Evolutionary conservation across 768 basidiomycete genomes (phyloP).

Genomic region (Tylopilus plumbeoviolaceoides): DNA sequence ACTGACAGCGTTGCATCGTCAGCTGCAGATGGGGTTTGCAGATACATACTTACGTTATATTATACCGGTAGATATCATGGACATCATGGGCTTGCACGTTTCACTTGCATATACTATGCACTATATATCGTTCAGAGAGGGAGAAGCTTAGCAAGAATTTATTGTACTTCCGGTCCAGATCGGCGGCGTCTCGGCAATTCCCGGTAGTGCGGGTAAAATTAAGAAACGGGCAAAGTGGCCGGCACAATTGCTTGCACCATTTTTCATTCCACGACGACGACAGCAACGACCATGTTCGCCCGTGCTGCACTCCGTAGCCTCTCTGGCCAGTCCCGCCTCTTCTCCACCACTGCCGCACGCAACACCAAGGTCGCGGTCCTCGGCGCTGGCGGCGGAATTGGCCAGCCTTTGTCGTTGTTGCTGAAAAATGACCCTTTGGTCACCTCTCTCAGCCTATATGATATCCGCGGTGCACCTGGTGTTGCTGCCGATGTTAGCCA

Average conservation of each 20-base stretch:
- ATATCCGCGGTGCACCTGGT: constrained; percentile 44
- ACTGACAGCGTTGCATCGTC: not conserved
- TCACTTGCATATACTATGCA: not conserved
- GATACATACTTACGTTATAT: too few species aligned
- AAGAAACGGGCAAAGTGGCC: not conserved
- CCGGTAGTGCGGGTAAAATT: constrained; percentile 12
- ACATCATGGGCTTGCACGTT: not conserved
- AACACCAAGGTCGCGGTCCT: constrained; percentile 92
- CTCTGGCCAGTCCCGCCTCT: constrained; percentile 54
- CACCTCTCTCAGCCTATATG: constrained; percentile 65
- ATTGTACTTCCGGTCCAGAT: too few species aligned
- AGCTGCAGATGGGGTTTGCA: not conserved
- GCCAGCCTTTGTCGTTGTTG: constrained; percentile 86
- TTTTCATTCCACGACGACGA: constrained; percentile 13
- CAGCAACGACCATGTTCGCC: constrained; percentile 53
- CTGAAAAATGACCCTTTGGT: constrained; percentile 93
- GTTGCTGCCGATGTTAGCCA: constrained; percentile 98
- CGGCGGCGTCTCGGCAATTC: constrained; percentile 8
- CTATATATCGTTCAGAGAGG: not conserved
- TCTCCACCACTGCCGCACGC: constrained; percentile 70
- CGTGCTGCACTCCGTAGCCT: constrained; percentile 59
- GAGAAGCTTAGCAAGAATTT: too few species aligned
- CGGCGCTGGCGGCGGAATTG: constrained; percentile 98
- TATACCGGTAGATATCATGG: not conserved
- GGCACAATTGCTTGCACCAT: not conserved